Percentiles rank a stretch among this genome's conserved stretches.
Evolutionary conservation across 2,329 filamentous ascomycete genomes (phyloP).

Genomic region (Monilinia laxa): DNA sequence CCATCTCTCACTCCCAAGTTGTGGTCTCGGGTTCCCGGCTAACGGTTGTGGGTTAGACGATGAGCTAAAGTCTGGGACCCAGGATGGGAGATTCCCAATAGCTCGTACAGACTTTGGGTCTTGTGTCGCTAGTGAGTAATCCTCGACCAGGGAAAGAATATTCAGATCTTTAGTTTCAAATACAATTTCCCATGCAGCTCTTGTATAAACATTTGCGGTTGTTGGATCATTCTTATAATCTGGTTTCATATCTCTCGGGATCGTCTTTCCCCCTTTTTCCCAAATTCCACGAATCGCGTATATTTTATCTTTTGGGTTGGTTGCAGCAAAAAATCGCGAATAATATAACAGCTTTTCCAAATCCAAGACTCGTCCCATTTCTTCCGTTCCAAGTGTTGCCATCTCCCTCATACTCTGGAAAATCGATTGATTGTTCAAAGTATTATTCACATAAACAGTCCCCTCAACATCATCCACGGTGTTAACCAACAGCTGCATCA

Average conservation of each 20-base stretch:
- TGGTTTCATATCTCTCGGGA: constrained; percentile 13
- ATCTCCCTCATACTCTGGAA: constrained; percentile 23
- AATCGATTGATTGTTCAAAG: constrained; percentile 25
- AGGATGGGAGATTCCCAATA: constrained; percentile 24
- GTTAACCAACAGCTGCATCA: constrained; percentile 21
- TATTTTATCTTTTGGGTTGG: constrained; percentile 24
- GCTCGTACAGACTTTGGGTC: constrained; percentile 6
- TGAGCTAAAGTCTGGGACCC: constrained; percentile 28
- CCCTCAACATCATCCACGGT: constrained; percentile 12
- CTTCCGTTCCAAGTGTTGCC: background rate
- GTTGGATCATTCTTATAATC: constrained; percentile 9
- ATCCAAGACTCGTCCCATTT: constrained; percentile 4
- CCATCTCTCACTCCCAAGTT: constrained; percentile 19
- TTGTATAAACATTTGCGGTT: constrained; percentile 23
- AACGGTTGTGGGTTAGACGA: constrained; percentile 21
- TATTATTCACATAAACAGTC: constrained; percentile 22
- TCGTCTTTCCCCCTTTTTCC: constrained; percentile 18
- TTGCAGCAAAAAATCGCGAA: constrained; percentile 25
- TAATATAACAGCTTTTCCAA: constrained; percentile 26
- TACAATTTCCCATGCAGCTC: constrained; percentile 21
- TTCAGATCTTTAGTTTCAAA: constrained; percentile 26
- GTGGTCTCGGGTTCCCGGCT: constrained; percentile 24
- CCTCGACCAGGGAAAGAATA: constrained; percentile 28
- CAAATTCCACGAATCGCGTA: constrained; percentile 27
- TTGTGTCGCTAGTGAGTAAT: constrained; percentile 9